phyloP scores from a whole-genome alignment of 2,329 filamentous ascomycete species.

The Fusarium sp. region DNA sequence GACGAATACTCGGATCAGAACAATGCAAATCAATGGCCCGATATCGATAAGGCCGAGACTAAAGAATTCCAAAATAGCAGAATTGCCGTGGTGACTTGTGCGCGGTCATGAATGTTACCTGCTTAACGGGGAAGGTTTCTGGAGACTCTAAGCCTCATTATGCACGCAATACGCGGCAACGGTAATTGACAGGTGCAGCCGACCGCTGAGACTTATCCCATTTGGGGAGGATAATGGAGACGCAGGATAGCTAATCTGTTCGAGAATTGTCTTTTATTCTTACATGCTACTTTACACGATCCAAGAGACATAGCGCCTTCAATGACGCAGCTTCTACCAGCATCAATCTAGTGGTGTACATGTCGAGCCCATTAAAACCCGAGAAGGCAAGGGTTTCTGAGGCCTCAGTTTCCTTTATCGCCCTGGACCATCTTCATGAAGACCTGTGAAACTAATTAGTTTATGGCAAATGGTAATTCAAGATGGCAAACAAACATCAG shows the following conservation, averaged over 20 bases:
- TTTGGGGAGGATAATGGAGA: background rate
- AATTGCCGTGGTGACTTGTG: background rate
- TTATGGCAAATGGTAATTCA: background rate
- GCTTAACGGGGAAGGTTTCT: background rate
- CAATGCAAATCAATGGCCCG: background rate
- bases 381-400: no score
- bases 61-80: background rate
- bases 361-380: no score
- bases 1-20: background rate
- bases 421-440: constrained; percentile 36
- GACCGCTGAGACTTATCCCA: background rate
- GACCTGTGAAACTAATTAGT: constrained; percentile 13
- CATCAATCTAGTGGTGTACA: no score
- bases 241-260: no score
- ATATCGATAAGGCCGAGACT: background rate
- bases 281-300: background rate
- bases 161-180: background rate
- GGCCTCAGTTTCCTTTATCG: background rate
- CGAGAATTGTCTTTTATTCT: background rate
- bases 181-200: background rate
- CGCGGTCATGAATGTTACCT: background rate
- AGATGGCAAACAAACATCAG: constrained; percentile 16
- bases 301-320: no score
- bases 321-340: background rate
- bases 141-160: background rate